Evolutionary conservation across 164 flowering plant genomes (phyloP), one percentile per base, ranked within the genome.

Genomic region (Echeveria elegans): DNA sequence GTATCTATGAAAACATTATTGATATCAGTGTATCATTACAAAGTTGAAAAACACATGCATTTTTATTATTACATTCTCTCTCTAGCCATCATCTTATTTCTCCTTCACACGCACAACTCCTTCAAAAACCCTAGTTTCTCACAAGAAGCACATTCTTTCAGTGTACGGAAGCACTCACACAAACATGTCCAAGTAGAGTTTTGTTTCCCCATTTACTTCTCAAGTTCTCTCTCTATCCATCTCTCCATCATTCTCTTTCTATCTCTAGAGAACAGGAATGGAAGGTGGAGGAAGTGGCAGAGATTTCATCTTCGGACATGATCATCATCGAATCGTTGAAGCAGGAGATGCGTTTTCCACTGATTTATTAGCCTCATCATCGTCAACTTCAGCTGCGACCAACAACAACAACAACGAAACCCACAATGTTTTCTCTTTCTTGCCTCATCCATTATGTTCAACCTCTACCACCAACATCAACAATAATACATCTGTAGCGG

Each of bases 281-380:
- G 58, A 52, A 52, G 58, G 58, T 52, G 58, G 58, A 52, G 58
- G 58, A 52, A 52, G 58, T 52, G 58, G 58, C 24, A 52, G 58
- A 2, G 58, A 52, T 21, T 48, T 48, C 12, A 29, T 0, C 28
- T 9, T 21, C 23, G 58, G 28, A 9, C 58, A 12, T 23, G 26
- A 52, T 52, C 12, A 21, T 52, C 58, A 23, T 52, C 58, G 23
- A 52, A 23, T 52, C 29, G 29, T 52, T 29, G 15, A 6, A 24
- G 58, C 29, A 23, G 58, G 28, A 52, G 21, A 11, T 11, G 15
- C 14, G 2, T 23, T 50, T 52, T 52, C 58, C 28, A 23, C 29
- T 50, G 56, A 50, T 52, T 52, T 52, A 21, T 3, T 52, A 0
- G 58, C 29, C 23, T 24, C 58, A 52, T 52, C 50, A 34, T 34